Base-by-base conservation (phyloP, 768 basidiomycete genomes). In the Hortiboletus campestris region DNA sequence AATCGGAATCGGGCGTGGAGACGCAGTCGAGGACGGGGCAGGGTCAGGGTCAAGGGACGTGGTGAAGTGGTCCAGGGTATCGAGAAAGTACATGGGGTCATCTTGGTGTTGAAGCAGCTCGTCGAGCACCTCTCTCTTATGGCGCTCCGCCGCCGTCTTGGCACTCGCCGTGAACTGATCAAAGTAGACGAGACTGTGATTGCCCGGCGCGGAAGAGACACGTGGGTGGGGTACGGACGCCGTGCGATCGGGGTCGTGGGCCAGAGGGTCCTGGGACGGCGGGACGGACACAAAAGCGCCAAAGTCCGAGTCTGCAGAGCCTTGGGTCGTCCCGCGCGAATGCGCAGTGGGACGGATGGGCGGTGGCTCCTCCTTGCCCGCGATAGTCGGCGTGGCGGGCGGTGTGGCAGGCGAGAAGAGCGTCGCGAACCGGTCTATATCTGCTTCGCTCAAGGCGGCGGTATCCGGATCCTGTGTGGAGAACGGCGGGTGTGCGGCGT, bases 101-200 rank as follows among this genome's bases (percentile, higher is more conserved):
- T 88, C 84, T 68, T 89, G 80, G 56, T 86, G 82, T 55, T 77
- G 61, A 36, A 89, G 65, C 35, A 90, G 67, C 64, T 91, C 88
- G 43, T 86, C 81, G 46, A 90, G 72, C 6, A 89, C 72, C 22
- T 71, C 76, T 52, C 76, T 77, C 56, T 80, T 75, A 47, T 78
- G 83, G 38, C 73, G 75, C 48, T 82, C 81, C 0, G 80, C 76
- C 11, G 84, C 79, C 0, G 72, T 71, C 63, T 77, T 84, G 12
- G 88, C 85, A 34, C 77, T 77, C 46, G 80, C 74, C 4, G 79
- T 78, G 53, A 89, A 86, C 44, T 75, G 73, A 53, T 83, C 84
- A 64, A 88, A 86, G 67, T 88, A 89, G 34, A 66, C 71, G 29
- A 79, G 67, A 32, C 74, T 80, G 11, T 47, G 39, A 2, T 65